phyloP scores from a whole-genome alignment of 2,329 filamentous ascomycete genomes.

The Ilyonectria mors-panacis region DNA sequence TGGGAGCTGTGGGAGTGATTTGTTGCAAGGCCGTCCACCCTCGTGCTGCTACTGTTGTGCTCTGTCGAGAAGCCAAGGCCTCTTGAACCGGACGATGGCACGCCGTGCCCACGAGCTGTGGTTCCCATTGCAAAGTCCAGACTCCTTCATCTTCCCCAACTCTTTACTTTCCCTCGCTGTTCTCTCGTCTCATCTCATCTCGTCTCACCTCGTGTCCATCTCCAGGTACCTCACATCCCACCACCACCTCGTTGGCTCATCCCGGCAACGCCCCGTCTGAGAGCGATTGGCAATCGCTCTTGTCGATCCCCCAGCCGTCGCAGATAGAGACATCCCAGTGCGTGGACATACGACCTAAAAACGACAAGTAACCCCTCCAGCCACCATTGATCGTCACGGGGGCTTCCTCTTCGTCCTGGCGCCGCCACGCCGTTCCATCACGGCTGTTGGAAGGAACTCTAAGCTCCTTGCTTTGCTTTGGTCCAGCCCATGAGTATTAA shows the following conservation, averaged over 20 bases:
- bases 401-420: conserved; percentile 6
- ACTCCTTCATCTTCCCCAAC: background rate
- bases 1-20: background rate
- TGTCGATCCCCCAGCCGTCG: conserved; percentile 14
- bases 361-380: conserved; percentile 10
- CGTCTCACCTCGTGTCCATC: conserved; percentile 7
- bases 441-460: background rate
- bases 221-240: background rate
- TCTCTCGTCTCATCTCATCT: conserved; percentile 4
- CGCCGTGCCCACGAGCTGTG: conserved; percentile 1
- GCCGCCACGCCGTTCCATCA: conserved; percentile 21
- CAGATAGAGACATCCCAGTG: background rate
- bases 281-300: background rate
- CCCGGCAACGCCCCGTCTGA: background rate
- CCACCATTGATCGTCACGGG: conserved; percentile 24
- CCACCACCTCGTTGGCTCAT: conserved; percentile 1
- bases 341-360: background rate
- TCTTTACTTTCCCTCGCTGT: background rate
- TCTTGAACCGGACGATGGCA: background rate
- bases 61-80: background rate
- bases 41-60: background rate
- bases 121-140: background rate
- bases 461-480: background rate
- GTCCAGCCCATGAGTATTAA: background rate
- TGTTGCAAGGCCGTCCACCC: background rate